phyloP scores from a whole-genome alignment of 2,329 filamentous ascomycete species.

The Ophiobolus disseminans region DNA sequence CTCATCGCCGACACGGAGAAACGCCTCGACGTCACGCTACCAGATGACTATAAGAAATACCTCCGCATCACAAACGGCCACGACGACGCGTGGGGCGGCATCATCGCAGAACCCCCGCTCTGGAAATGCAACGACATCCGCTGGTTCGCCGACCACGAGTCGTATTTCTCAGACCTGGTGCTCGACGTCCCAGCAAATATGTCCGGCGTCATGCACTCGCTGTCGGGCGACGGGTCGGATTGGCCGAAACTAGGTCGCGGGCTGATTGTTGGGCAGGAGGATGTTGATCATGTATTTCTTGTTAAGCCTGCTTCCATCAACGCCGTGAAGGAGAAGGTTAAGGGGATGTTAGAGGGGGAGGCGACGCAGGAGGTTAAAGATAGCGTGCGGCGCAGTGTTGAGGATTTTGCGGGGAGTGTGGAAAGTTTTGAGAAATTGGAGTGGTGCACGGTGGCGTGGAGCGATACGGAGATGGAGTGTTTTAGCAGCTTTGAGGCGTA shows the following conservation, averaged over 20 bases:
- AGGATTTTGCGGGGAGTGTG: not conserved
- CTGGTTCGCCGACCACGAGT: not conserved
- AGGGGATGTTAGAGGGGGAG: not conserved
- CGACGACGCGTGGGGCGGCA: constrained; percentile 3
- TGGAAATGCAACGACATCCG: not conserved
- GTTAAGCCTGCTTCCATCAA: not conserved
- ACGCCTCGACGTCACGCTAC: constrained; percentile 12
- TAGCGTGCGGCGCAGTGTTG: not conserved
- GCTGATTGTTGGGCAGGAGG: not conserved
- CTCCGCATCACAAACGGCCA: constrained; percentile 21
- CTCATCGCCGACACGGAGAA: constrained; percentile 13
- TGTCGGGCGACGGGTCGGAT: not conserved
- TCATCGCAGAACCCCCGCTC: not conserved
- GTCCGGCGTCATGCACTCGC: not conserved
- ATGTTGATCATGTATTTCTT: not conserved
- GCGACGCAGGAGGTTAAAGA: not conserved
- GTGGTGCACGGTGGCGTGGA: not conserved
- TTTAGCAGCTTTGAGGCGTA: not conserved
- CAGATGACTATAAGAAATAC: constrained; percentile 22
- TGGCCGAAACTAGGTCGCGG: not conserved
- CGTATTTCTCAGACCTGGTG: not conserved
- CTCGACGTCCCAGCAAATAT: not conserved
- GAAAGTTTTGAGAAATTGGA: not conserved
- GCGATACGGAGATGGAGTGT: not conserved
- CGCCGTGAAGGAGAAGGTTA: not conserved